These are phyloP conservation scores for Microsporum audouinii DNA, from an alignment of 2,329 filamentous ascomycete species.

Conservation along the genomic window DNA sequence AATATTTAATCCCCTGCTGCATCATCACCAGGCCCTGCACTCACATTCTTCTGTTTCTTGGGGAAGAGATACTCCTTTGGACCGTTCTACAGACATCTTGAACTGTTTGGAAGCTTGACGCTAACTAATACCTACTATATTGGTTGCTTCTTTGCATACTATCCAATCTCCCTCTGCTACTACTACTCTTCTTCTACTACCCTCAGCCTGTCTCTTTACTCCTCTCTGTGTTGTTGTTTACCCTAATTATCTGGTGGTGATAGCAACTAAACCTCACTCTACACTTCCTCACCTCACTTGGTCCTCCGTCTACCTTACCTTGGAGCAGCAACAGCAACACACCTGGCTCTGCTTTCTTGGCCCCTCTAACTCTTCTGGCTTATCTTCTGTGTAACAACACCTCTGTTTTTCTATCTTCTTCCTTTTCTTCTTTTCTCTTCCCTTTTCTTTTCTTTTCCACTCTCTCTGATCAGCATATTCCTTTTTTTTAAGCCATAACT, in stretches of 20 bases:
- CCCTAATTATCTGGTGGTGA: not conserved
- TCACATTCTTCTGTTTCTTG: too few species aligned
- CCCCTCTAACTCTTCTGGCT: not conserved
- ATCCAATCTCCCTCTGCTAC: not conserved
- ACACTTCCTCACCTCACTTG: not conserved
- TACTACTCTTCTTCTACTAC: not conserved
- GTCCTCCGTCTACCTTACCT: not conserved
- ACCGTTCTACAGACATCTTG: not conserved
- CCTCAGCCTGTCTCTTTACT: not conserved
- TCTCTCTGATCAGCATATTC: not conserved
- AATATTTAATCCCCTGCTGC: too few species aligned
- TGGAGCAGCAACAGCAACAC: not conserved
- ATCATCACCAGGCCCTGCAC: too few species aligned
- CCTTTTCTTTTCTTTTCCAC: not conserved
- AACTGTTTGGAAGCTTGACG: not conserved
- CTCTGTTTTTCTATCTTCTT: not conserved
- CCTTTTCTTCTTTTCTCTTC: not conserved
- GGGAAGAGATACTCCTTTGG: too few species aligned
- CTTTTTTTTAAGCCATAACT: not conserved
- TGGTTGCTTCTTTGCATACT: not conserved
- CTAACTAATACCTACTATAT: not conserved
- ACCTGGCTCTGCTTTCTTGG: not conserved
- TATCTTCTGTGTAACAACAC: conserved; percentile 1
- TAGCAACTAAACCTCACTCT: not conserved
- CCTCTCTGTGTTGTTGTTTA: not conserved